phyloP scores from a whole-genome alignment of 2,329 filamentous ascomycete genomes.

The Botryotinia convoluta region DNA sequence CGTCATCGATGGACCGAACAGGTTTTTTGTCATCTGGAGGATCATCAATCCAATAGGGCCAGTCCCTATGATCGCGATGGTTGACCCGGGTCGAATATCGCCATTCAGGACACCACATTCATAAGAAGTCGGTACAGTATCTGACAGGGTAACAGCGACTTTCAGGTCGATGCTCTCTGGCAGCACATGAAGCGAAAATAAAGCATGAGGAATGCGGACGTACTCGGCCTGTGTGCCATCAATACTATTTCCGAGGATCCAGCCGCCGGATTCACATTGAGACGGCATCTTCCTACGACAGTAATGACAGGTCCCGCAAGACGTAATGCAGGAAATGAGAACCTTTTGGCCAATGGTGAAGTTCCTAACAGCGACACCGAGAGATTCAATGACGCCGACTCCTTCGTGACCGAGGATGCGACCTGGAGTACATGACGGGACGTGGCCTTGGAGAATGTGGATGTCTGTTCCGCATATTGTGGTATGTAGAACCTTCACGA shows the following conservation, averaged over 20 bases:
- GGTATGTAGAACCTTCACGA: constrained; percentile 48
- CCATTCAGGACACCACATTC: constrained; percentile 54
- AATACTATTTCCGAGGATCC: constrained; percentile 55
- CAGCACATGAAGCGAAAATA: constrained; percentile 77
- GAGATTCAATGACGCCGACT: constrained; percentile 48
- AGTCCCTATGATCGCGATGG: constrained; percentile 53
- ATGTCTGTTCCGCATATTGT: constrained; percentile 56
- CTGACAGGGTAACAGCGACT: constrained; percentile 58
- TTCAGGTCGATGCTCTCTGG: constrained; percentile 80
- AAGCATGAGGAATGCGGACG: constrained; percentile 74
- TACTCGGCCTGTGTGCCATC: constrained; percentile 86
- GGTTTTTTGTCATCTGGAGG: constrained; percentile 39
- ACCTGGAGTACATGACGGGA: constrained; percentile 47
- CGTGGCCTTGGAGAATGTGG: constrained; percentile 55
- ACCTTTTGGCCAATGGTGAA: constrained; percentile 52
- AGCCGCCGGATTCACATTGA: constrained; percentile 52
- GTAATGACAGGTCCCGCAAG: constrained; percentile 51
- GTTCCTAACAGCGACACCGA: constrained; percentile 46
- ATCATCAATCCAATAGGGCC: constrained; percentile 48
- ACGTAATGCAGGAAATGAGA: constrained; percentile 50
- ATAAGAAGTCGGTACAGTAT: constrained; percentile 55
- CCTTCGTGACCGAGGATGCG: constrained; percentile 53
- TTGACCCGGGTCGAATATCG: constrained; percentile 50
- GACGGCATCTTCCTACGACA: constrained; percentile 51
- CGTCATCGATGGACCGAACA: constrained; percentile 51